These are phyloP conservation scores for Vigna trinervia DNA, from an alignment of 306 rosid species.

Conservation along the genomic window DNA sequence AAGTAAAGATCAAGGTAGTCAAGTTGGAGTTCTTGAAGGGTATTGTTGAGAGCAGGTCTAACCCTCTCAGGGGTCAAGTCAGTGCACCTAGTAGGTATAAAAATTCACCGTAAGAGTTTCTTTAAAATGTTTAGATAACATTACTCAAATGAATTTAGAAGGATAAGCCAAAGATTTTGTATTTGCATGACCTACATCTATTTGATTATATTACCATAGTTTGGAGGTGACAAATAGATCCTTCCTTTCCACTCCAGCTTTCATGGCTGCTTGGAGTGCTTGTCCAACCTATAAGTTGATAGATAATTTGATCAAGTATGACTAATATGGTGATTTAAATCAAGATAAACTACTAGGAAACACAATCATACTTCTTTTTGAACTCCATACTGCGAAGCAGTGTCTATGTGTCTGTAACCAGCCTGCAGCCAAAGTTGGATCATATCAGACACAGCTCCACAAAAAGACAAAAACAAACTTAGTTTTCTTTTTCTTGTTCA, in stretches of 20 bases:
- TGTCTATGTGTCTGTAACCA: slow-evolving; percentile 68
- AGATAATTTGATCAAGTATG: slow-evolving; percentile 2
- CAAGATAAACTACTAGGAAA: neutral
- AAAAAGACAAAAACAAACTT: neutral
- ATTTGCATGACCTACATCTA: neutral
- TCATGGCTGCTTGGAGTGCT: slow-evolving; percentile 63
- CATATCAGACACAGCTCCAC: neutral
- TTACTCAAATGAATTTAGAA: slow-evolving; percentile 26
- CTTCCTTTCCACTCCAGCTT: slow-evolving; percentile 63
- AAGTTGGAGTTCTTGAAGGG: slow-evolving; percentile 68
- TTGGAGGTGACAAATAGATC: slow-evolving; percentile 66
- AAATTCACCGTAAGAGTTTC: neutral
- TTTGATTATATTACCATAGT: slow-evolving; percentile 50
- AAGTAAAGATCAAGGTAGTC: slow-evolving; percentile 70
- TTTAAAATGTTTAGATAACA: slow-evolving; percentile 22
- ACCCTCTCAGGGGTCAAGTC: slow-evolving; percentile 72
- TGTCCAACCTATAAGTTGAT: slow-evolving; percentile 55
- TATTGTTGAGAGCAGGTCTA: slow-evolving; percentile 57
- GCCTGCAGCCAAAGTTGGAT: slow-evolving; percentile 44
- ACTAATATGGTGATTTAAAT: neutral
- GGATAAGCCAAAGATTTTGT: neutral
- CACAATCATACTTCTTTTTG: slow-evolving; percentile 54
- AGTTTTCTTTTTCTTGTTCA: neutral
- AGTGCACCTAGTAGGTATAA: slow-evolving; percentile 55
- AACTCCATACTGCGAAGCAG: slow-evolving; percentile 63